Conservation (phyloP, 192 early-diverging fungal genomes). For the Coemansia sp. region DNA sequence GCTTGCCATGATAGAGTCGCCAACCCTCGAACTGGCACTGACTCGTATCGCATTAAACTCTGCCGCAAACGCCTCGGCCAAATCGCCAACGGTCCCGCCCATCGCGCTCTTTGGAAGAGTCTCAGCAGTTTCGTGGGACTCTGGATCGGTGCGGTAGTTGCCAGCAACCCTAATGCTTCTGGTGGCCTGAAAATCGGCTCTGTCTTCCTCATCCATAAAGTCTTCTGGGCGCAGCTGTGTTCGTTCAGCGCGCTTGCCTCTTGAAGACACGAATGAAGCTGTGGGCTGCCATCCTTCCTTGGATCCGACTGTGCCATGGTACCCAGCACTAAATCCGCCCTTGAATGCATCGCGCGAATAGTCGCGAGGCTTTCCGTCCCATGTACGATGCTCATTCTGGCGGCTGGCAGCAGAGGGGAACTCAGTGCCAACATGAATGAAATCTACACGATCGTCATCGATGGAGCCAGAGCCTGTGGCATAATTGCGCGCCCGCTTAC, state of each 20-base stretch:
- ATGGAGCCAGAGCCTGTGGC: neutral
- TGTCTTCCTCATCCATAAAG: slow-evolving; percentile 97
- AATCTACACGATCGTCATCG: slow-evolving; percentile 24
- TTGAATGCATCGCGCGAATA: slow-evolving; percentile 91
- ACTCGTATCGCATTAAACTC: slow-evolving; percentile 12
- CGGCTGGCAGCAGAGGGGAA: slow-evolving; percentile 11
- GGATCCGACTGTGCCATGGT: slow-evolving; percentile 93
- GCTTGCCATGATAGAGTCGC: slow-evolving; percentile 63
- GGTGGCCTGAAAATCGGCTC: slow-evolving; percentile 53
- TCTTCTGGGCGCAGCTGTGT: slow-evolving; percentile 65
- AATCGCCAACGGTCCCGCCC: slow-evolving; percentile 7
- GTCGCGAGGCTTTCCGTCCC: slow-evolving; percentile 70
- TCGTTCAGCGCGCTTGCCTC: slow-evolving; percentile 58
- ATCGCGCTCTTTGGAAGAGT: neutral
- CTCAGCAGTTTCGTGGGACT: no score
- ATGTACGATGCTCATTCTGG: slow-evolving; percentile 25
- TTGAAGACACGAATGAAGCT: slow-evolving; percentile 76
- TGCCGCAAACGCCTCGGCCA: slow-evolving; percentile 14
- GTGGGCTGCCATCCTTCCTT: slow-evolving; percentile 73
- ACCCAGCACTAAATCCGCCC: slow-evolving; percentile 93
- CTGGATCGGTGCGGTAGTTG: slow-evolving; percentile 1
- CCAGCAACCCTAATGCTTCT: slow-evolving; percentile 3
- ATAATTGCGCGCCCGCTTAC: slow-evolving; percentile 1
- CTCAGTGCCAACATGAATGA: slow-evolving; percentile 37
- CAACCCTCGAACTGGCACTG: slow-evolving; percentile 17